phyloP scores from a whole-genome alignment of 1,284 basidiomycete species.

The Coniferiporia sulphurascens region DNA sequence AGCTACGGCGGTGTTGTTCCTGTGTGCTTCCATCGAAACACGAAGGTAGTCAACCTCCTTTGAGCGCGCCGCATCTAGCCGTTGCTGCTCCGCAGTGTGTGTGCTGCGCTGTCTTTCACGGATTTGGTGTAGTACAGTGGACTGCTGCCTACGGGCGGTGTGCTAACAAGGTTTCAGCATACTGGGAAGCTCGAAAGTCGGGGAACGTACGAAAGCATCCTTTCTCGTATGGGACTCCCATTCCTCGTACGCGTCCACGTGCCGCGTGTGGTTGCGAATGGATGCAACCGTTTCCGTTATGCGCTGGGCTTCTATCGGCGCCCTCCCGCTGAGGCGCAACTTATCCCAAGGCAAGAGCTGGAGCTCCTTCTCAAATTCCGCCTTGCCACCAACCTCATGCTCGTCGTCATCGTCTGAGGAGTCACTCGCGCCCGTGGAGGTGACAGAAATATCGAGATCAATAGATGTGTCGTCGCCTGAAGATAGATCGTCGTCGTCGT shows the following conservation, averaged over 20 bases:
- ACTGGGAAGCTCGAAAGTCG: neutral
- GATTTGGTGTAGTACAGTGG: slow-evolving; percentile 35
- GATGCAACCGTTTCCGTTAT: slow-evolving; percentile 66
- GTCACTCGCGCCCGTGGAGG: neutral
- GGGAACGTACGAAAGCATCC: slow-evolving; percentile 61
- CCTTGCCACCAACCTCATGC: neutral
- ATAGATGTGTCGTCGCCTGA: slow-evolving; percentile 35
- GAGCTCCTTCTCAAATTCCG: neutral
- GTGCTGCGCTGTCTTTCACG: slow-evolving; percentile 34
- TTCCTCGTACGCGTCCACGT: slow-evolving; percentile 73
- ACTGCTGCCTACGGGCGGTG: slow-evolving; percentile 53
- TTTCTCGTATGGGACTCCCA: slow-evolving; percentile 65
- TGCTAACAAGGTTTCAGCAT: slow-evolving; percentile 35
- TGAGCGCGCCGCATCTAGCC: slow-evolving; percentile 36
- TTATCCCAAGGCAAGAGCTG: neutral
- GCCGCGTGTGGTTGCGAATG: slow-evolving; percentile 57
- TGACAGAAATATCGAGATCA: slow-evolving; percentile 32
- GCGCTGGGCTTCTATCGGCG: slow-evolving; percentile 44
- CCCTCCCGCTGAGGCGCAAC: slow-evolving; percentile 17
- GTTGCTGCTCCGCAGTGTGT: slow-evolving; percentile 34
- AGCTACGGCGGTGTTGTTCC: slow-evolving; percentile 33
- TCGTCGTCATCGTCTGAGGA: neutral
- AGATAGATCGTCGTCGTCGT: slow-evolving; percentile 34
- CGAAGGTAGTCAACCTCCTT: slow-evolving; percentile 46
- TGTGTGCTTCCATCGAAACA: slow-evolving; percentile 37